Percentiles rank a stretch among this genome's conserved stretches.
Conservation (phyloP, 768 basidiomycete genomes). For the Galerina sulciceps region DNA sequence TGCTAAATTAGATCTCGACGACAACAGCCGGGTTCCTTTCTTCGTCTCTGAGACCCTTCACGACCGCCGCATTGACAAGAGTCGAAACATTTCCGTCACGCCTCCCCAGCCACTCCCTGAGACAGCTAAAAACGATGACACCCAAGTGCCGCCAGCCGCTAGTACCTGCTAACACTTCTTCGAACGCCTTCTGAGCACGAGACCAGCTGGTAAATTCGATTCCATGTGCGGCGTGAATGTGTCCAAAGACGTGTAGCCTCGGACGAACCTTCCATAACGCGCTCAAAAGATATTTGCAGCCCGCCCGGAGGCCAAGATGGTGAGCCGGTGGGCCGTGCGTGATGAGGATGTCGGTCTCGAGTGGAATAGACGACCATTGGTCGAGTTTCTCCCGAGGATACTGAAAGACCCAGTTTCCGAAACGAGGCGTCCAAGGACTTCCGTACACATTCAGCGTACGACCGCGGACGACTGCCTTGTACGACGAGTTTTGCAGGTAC, state of each 20-base stretch:
- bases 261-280: conserved; percentile 39
- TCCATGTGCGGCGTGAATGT: conserved; percentile 43
- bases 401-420: conserved; percentile 40
- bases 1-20: conserved; percentile 33
- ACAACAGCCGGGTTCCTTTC: conserved; percentile 29
- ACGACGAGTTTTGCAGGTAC: conserved; percentile 41
- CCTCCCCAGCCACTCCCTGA: conserved; percentile 5
- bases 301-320: conserved; percentile 32
- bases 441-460: conserved; percentile 39
- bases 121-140: conserved; percentile 13
- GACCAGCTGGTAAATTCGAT: conserved; percentile 36
- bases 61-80: conserved; percentile 36
- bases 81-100: conserved; percentile 19
- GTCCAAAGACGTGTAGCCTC: conserved; percentile 43
- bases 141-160: conserved; percentile 16
- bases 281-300: conserved; percentile 36
- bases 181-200: conserved; percentile 30
- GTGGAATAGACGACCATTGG: conserved; percentile 33
- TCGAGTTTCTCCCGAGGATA: conserved; percentile 29
- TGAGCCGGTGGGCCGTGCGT: conserved; percentile 45
- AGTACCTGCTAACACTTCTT: conserved; percentile 26
- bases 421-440: conserved; percentile 40
- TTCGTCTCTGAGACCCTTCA: conserved; percentile 26
- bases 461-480: conserved; percentile 30
- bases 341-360: conserved; percentile 40